Conservation (phyloP, 148 eudicot genomes). For the Mesembryanthemum crystallinum region DNA sequence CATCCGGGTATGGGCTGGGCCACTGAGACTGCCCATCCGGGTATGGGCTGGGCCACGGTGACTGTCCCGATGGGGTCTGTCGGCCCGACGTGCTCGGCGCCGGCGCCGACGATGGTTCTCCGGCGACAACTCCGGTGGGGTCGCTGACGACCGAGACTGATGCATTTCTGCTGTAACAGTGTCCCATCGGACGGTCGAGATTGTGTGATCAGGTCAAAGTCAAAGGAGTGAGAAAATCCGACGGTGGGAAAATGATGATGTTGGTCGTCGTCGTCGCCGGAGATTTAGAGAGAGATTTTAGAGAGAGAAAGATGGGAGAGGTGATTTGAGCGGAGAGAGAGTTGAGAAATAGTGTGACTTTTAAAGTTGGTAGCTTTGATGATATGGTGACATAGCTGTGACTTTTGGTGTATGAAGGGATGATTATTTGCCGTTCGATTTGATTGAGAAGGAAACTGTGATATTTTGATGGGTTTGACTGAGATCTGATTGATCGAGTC, state of each 20-base stretch:
- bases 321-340: neutral
- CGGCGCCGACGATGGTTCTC: neutral
- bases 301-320: conserved; percentile 19
- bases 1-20: conserved; percentile 57
- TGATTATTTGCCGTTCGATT: conserved; percentile 12
- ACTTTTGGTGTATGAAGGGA: conserved; percentile 6
- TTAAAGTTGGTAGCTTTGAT: conserved; percentile 19
- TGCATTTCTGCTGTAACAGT: conserved; percentile 59
- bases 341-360: conserved; percentile 1
- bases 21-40: conserved; percentile 63
- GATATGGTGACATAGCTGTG: conserved; percentile 11
- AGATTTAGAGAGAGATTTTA: neutral
- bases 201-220: neutral
- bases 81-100: conserved; percentile 12
- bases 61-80: conserved; percentile 28
- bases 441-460: neutral
- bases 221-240: neutral
- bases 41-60: conserved; percentile 58
- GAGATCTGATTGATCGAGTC: conserved; percentile 19
- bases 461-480: conserved; percentile 21
- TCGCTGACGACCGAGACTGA: conserved; percentile 34
- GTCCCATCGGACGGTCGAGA: conserved; percentile 47
- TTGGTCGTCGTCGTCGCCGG: too few relatives aligned
- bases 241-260: conserved; percentile 3
- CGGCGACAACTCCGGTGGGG: conserved; percentile 15